These are phyloP conservation scores for Aquilaria sinensis DNA, from an alignment of 345 rosid species.

Conservation along the genomic window DNA sequence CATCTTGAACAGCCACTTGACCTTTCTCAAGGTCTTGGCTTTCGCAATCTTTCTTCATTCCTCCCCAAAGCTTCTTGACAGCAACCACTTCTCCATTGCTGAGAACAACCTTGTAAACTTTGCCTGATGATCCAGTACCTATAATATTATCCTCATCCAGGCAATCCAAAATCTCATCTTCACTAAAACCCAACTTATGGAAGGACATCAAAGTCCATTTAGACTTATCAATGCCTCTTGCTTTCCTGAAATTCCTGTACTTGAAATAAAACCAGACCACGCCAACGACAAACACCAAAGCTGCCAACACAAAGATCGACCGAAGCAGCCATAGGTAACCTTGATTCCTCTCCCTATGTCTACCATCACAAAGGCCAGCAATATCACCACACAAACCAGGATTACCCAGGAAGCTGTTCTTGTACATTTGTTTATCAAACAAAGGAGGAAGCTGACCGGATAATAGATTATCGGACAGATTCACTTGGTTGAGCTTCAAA, in stretches of 20 bases:
- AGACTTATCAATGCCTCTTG: conserved; percentile 59
- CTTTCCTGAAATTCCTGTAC: conserved; percentile 62
- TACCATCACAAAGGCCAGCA: conserved; percentile 55
- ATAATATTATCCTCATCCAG: conserved; percentile 94
- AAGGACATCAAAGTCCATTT: conserved; percentile 98
- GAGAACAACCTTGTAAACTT: conserved; percentile 88
- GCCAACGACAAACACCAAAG: conserved; percentile 57
- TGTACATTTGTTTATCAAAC: conserved; percentile 54
- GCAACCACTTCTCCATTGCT: conserved; percentile 83
- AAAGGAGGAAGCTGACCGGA: conserved; percentile 69
- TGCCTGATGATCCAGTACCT: conserved; percentile 87
- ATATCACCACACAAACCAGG: conserved; percentile 73
- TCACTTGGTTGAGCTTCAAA: conserved; percentile 86
- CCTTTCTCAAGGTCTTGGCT: conserved; percentile 63
- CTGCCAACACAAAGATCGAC: conserved; percentile 66
- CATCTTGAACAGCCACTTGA: conserved; percentile 40
- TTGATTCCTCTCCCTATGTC: conserved; percentile 33
- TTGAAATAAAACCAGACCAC: conserved; percentile 77
- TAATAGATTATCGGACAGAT: conserved; percentile 66
- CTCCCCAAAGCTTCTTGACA: conserved; percentile 88
- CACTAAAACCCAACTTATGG: conserved; percentile 89
- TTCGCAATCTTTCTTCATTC: conserved; percentile 40
- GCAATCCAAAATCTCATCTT: conserved; percentile 72
- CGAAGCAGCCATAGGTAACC: conserved; percentile 77
- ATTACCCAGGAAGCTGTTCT: conserved; percentile 68